These are phyloP conservation scores for Aspergillus mulundensis DNA, from an alignment of 495 filamentous ascomycete genomes.

Conservation along the genomic window DNA sequence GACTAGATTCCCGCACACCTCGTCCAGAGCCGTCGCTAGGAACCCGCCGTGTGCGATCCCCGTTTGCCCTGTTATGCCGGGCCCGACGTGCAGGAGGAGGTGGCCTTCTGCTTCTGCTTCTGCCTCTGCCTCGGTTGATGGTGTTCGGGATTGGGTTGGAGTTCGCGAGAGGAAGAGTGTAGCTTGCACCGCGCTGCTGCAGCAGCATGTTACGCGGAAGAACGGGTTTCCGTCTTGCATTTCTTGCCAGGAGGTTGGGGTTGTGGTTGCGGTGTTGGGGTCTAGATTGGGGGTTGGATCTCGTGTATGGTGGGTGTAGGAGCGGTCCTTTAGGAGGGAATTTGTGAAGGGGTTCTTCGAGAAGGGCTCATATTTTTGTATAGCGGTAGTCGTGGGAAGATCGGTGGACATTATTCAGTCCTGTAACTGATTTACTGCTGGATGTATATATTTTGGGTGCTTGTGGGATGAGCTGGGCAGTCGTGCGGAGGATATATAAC, in stretches of 20 bases:
- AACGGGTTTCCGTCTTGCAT: background rate
- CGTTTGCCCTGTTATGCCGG: background rate
- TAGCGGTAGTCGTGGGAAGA: no score
- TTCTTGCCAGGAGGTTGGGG: background rate
- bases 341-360: no score
- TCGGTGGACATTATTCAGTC: no score
- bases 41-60: constrained; percentile 13
- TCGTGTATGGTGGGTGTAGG: background rate
- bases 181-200: background rate
- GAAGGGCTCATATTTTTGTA: no score
- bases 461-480: no score
- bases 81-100: constrained; percentile 5
- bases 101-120: background rate
- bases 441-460: no score
- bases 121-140: background rate
- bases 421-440: no score
- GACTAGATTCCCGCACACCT: constrained; percentile 8
- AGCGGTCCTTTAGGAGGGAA: background rate
- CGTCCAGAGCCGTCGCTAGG: constrained; percentile 11
- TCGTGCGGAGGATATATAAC: no score
- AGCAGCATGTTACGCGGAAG: background rate
- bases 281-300: background rate
- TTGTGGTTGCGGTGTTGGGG: background rate
- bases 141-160: background rate
- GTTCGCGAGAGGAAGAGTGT: background rate